Percentiles rank a stretch among this genome's conserved stretches.
These are phyloP conservation scores for Gossypium longicalyx DNA, from an alignment of 345 rosid species.

Conservation along the genomic window DNA sequence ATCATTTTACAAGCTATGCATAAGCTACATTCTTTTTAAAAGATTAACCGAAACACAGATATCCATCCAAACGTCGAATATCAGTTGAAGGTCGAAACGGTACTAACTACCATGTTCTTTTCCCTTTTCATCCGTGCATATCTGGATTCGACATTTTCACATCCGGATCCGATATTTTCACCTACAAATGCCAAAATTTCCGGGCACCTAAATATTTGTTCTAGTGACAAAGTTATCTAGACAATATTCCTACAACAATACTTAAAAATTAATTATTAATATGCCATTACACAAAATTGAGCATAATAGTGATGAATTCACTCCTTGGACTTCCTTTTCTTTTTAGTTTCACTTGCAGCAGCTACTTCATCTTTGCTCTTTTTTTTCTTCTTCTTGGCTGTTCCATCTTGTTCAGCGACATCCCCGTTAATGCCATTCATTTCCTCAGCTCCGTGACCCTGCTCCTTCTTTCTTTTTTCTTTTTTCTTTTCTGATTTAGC, in stretches of 20 bases:
- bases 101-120: no score
- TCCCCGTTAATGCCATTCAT: slow-evolving; percentile 25
- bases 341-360: slow-evolving; percentile 27
- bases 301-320: not conserved
- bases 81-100: no score
- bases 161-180: not conserved
- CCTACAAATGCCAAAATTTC: not conserved
- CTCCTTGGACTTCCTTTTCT: slow-evolving; percentile 39
- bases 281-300: slow-evolving; percentile 7
- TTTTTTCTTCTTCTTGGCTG: slow-evolving; percentile 37
- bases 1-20: no score
- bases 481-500: slow-evolving; percentile 48
- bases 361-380: slow-evolving; percentile 36
- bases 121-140: no score
- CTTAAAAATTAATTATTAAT: not conserved
- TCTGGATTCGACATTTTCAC: not conserved
- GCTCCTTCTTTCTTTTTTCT: slow-evolving; percentile 47
- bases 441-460: slow-evolving; percentile 18
- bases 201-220: not conserved
- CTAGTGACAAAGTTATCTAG: not conserved
- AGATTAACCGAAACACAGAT: no score
- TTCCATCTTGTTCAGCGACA: slow-evolving; percentile 31
- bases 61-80: no score
- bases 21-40: no score
- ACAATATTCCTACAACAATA: not conserved